phyloP scores from a whole-genome alignment of 2,329 filamentous ascomycete species.

The Ascochyta lentis region DNA sequence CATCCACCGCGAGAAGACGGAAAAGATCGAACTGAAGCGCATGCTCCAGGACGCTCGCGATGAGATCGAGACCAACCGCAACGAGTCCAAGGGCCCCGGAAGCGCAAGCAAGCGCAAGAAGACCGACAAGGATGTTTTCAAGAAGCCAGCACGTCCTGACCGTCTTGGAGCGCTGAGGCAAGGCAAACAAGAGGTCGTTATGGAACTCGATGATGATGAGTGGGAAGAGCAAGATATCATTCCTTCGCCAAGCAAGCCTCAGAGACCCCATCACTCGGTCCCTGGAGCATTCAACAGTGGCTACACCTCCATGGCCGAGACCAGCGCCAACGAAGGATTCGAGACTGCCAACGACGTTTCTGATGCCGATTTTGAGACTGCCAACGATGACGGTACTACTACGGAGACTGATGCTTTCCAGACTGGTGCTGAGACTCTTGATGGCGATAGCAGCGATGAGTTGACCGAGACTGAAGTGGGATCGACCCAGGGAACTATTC shows the following conservation, averaged over 20 bases:
- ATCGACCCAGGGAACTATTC: conserved; percentile 30
- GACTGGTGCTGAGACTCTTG: conserved; percentile 79
- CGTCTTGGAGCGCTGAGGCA: conserved; percentile 77
- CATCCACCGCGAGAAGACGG: conserved; percentile 96
- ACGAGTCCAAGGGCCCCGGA: conserved; percentile 55
- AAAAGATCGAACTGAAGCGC: conserved; percentile 93
- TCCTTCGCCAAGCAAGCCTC: conserved; percentile 59
- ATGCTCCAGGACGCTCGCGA: conserved; percentile 95
- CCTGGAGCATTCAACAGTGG: conserved; percentile 42
- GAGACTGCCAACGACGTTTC: conserved; percentile 79
- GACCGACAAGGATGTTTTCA: conserved; percentile 65
- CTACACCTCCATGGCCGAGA: conserved; percentile 45
- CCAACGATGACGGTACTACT: conserved; percentile 71
- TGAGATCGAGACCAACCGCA: conserved; percentile 76
- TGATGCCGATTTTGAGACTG: conserved; percentile 71
- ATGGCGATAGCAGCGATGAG: conserved; percentile 76
- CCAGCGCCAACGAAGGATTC: conserved; percentile 68
- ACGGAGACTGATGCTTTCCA: conserved; percentile 96
- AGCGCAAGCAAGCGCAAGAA: conserved; percentile 64
- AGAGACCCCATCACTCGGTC: conserved; percentile 32
- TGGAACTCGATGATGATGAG: conserved; percentile 72
- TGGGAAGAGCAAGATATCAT: conserved; percentile 82
- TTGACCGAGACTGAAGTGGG: conserved; percentile 82
- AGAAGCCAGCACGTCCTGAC: conserved; percentile 77
- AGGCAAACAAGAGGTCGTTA: conserved; percentile 76